Evolutionary conservation across 208 protist species (phyloP), one percentile per base, ranked within the genome.

Genomic region (Kentomonas sorsogonicus): DNA sequence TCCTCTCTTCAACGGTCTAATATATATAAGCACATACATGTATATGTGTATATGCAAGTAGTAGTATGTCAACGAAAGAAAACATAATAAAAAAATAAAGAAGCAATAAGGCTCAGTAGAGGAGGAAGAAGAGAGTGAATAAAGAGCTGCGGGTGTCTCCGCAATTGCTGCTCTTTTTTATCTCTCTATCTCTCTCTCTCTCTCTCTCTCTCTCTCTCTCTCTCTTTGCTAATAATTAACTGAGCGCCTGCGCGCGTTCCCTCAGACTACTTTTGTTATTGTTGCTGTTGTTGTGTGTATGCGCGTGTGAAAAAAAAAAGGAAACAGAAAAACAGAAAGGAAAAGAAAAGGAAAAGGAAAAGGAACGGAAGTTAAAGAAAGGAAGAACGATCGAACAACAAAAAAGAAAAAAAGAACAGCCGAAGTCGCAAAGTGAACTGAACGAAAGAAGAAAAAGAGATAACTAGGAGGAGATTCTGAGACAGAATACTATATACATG

Each of bases 401-500:
- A 53, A 53, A 53, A 5, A 53, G 15, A 53, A 38, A 53, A 38
- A 47, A 47, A 47, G 4, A 27, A 47, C 7, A 47, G n/a, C n/a
- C n/a, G n/a, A n/a, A n/a, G n/a, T n/a, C n/a, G n/a, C n/a, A n/a
- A n/a, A n/a, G n/a, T n/a, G n/a, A n/a, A n/a, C 4, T 18, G 43
- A 47, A 15, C 43, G 16, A 47, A 47, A 15, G 23, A 47, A 47
- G 23, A 5, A 47, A 47, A 47, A 27, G 5, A 47, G 7, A 18
- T 9, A 5, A 27, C 43, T 47, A 7, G n/a, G n/a, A n/a, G n/a
- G n/a, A n/a, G n/a, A n/a, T n/a, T n/a, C n/a, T n/a, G n/a, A n/a
- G n/a, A n/a, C n/a, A n/a, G n/a, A n/a, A n/a, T n/a, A n/a, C n/a
- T n/a, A n/a, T n/a, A n/a, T n/a, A n/a, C n/a, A n/a, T n/a, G n/a